A percentile compares a stretch with the other conserved stretches of the same genome.
phyloP scores from a whole-genome alignment of 2,329 filamentous ascomycete species.

The Colletotrichum scovillei region DNA sequence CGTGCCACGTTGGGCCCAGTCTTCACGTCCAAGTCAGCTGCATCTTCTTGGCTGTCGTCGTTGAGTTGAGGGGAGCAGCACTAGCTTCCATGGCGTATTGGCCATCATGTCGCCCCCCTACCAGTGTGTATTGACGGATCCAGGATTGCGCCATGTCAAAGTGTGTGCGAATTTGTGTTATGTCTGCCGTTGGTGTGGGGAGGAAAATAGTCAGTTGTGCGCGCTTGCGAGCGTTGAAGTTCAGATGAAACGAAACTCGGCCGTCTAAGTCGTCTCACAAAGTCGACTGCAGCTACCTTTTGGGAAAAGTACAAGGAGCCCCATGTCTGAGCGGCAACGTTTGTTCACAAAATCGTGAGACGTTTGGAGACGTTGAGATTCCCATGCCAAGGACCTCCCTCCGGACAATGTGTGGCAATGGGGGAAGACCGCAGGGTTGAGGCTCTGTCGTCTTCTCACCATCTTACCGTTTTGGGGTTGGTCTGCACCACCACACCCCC shows the following conservation, averaged over 20 bases:
- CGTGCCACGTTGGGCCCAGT: not conserved
- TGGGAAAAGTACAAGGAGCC: not conserved
- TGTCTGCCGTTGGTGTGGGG: constrained; percentile 4
- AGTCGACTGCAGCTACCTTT: not conserved
- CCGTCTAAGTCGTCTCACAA: constrained; percentile 22
- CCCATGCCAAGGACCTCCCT: constrained; percentile 1
- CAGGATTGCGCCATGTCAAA: not conserved
- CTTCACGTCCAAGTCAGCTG: not conserved
- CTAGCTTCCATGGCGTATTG: constrained; percentile 2
- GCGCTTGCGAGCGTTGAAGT: not conserved
- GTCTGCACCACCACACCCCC: not conserved
- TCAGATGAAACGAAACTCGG: constrained; percentile 34
- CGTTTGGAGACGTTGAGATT: not conserved
- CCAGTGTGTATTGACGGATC: constrained; percentile 7
- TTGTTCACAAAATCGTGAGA: constrained; percentile 11
- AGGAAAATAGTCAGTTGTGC: not conserved
- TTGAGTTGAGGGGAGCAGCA: constrained; percentile 19
- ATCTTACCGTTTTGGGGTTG: constrained; percentile 2
- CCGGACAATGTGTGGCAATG: not conserved
- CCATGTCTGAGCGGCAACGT: constrained; percentile 17
- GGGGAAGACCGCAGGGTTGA: constrained; percentile 17
- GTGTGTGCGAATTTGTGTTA: constrained; percentile 8
- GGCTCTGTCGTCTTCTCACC: constrained; percentile 18
- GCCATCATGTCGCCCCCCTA: not conserved
- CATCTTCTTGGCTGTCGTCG: not conserved